Percentiles rank a stretch among this genome's conserved stretches.
Conservation (phyloP, 2,329 filamentous ascomycete genomes). For the Claviceps fusiformis region DNA sequence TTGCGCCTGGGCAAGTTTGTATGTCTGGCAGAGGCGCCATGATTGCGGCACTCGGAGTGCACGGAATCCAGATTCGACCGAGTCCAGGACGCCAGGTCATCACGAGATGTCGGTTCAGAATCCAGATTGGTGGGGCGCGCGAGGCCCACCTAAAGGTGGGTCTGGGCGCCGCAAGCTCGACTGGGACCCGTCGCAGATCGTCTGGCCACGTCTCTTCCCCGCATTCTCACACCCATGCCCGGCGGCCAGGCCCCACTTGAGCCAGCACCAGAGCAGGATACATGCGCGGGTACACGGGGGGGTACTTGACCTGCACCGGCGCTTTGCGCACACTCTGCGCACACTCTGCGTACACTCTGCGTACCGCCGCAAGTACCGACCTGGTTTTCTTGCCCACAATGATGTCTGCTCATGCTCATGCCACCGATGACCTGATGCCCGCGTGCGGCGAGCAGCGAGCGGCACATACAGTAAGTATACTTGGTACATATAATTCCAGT, state of each 20-base stretch:
- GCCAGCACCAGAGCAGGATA: not conserved
- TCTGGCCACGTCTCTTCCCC: not conserved
- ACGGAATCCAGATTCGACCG: too few species aligned
- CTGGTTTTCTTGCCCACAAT: not conserved
- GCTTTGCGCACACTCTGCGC: too few species aligned
- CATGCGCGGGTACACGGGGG: not conserved
- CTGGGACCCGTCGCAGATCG: not conserved
- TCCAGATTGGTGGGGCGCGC: not conserved
- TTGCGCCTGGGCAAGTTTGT: too few species aligned
- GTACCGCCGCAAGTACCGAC: not conserved
- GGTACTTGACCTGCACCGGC: too few species aligned
- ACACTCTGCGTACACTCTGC: too few species aligned
- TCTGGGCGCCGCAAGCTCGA: not conserved
- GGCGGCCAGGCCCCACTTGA: not conserved
- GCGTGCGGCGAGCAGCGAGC: not conserved
- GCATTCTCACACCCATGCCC: not conserved
- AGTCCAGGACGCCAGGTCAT: too few species aligned
- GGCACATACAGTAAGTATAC: too few species aligned
- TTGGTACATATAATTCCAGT: slow-evolving; percentile 4
- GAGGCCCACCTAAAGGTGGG: not conserved
- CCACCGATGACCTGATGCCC: not conserved
- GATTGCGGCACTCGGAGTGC: too few species aligned
- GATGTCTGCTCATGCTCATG: not conserved
- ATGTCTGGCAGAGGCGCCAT: too few species aligned
- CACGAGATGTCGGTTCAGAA: too few species aligned